Evolutionary conservation across 2,329 filamentous ascomycete genomes (phyloP), one percentile per base, ranked within the genome.

Genomic region (Aciculosporium take): DNA sequence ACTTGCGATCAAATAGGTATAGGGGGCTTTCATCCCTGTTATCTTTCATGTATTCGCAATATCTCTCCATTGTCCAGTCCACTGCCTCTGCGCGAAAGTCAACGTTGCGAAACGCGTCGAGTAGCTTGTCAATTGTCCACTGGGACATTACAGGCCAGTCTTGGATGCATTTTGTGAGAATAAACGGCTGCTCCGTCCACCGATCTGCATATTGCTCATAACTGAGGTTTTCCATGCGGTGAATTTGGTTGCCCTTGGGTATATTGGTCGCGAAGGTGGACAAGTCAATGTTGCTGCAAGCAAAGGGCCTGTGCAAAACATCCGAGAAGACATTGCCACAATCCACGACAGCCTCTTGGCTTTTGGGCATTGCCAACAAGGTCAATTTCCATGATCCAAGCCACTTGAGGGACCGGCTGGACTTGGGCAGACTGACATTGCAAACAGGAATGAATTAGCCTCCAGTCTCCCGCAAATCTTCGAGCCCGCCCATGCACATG

Each of bases 1-100:
- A 96, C 18, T 69, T 73, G 43, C 81, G 76, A 58, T 96, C 91
- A 57, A 96, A 96, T 25, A 96, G 73, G 56, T 96, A 96, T 2
- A 96, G 62, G 0, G 89, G 89, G 46, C 83, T 89, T 62, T 96
- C 91, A 49, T 96, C 89, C 15, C 64, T 64, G 55, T 75, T 89
- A 55, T 82, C 72, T 32, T 69, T 66, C 81, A 95, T 85, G 60
- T 96, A 98, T 34, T 76, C 67, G 47, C 79, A 67, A 58, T 96
- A 96, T 0, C 75, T 83, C n/a, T 70, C 67, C 47, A 94, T 73
- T 0, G 79, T 76, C 89, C 89, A 96, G 62, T 95, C 86, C 5
- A 96, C 88, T 0, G 87, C 83, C 67, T 96, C 91, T 8, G 89
- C 89, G 31, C 86, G 77, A 60, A 96, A 95, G 39, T 74, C 69